Base-by-base conservation (phyloP, 2,329 filamentous ascomycete genomes). In the Lojkania enalia region DNA sequence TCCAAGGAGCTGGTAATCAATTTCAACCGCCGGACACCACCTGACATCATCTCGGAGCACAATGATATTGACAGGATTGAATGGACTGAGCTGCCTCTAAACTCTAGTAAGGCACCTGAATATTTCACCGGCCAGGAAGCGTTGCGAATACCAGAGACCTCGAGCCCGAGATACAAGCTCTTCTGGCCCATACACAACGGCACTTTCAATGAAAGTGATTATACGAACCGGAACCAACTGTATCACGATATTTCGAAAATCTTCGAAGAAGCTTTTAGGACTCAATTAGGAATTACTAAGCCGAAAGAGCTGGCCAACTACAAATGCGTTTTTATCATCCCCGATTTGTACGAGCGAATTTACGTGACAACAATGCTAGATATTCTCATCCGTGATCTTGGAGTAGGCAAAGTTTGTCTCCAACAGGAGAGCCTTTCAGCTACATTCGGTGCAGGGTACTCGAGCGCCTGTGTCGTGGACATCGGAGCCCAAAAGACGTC, bases 401-500 rank as follows among this genome's bases (percentile, higher is more conserved):
- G 90, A 44, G 96, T 99, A 66, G 87, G 83, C 52, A 85, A 87
- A 44, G 85, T 96, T 37, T 95, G 88, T 67, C 95, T 99, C 64
- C 90, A 97, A 47, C 94, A 99, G 69, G 94, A 99, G 72, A 95
- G 90, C 62, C 82, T 97, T 63, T 91, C 92, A 0, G 92, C 91
- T 2, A 94, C 90, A 0, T 99, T 96, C 66, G 94, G 94, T 11
- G 94, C 92, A 3, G 94, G 94, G 5, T 96, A 95, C 63, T 95
- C 91, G 1, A 90, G 88, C 51, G 88, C 90, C 15, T 99, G 94
- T 59, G 90, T 99, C 44, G 90, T 99, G 9, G 94, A 99, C 66
- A 87, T 99, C 44, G 94, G 94, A 11, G 92, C 94, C 1, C 90
- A 97, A 66, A 99, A 99, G 78, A 97, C 94, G 1, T 95, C 94